Percentiles rank a stretch among this genome's conserved stretches.
phyloP scores from a whole-genome alignment of 805 yeast species.

The Lachancea sp. region DNA sequence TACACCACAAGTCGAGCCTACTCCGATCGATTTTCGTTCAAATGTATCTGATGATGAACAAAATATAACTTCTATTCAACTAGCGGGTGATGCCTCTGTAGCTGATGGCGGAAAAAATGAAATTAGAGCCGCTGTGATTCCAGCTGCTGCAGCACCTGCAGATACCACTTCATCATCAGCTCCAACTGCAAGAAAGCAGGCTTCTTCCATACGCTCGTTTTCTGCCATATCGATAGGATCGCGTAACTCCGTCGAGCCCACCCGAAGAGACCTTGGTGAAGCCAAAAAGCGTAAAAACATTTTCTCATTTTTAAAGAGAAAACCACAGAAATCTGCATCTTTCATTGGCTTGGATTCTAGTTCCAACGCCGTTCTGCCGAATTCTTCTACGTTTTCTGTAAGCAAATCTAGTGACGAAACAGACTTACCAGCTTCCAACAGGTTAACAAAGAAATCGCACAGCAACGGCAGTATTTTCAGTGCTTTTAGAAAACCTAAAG shows the following conservation, averaged over 20 bases:
- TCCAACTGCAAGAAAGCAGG: conserved; percentile 8
- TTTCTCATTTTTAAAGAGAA: conserved; percentile 28
- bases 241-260: not conserved
- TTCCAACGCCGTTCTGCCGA: conserved; percentile 10
- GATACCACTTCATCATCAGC: not conserved
- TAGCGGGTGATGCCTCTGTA: not conserved
- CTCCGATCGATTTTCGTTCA: not conserved
- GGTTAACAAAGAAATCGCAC: conserved; percentile 23
- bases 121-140: not conserved
- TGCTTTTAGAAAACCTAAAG: conserved; percentile 21
- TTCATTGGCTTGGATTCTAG: not conserved
- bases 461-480: conserved; percentile 29
- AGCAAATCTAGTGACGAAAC: conserved; percentile 10
- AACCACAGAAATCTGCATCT: conserved; percentile 10
- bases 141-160: not conserved
- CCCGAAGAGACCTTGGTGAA: not conserved
- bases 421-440: conserved; percentile 15
- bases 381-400: conserved; percentile 16
- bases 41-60: not conserved
- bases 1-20: conserved; percentile 11
- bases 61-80: not conserved
- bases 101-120: no score
- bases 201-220: conserved; percentile 6
- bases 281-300: conserved; percentile 22
- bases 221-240: conserved; percentile 5